A percentile compares a stretch with the other conserved stretches of the same genome.
These are phyloP conservation scores for Mycosphaerella arachidis DNA, from an alignment of 2,329 filamentous ascomycete genomes.

Conservation along the genomic window DNA sequence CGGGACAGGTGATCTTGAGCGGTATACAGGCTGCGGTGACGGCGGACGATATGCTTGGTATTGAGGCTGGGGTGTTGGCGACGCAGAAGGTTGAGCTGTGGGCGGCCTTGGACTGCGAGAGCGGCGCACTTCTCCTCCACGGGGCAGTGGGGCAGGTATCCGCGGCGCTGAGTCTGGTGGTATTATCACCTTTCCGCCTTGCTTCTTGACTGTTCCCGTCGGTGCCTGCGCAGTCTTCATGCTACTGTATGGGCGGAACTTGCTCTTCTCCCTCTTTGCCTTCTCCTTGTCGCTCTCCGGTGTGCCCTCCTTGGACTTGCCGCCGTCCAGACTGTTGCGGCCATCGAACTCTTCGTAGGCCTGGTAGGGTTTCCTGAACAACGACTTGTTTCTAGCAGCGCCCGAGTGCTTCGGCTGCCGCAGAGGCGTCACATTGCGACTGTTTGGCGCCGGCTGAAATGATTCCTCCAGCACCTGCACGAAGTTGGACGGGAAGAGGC, in stretches of 20 bases:
- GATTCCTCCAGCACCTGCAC: conserved; percentile 81
- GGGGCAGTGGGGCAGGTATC: conserved; percentile 32
- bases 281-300: conserved; percentile 30
- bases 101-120: conserved; percentile 22
- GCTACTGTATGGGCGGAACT: conserved; percentile 46
- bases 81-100: conserved; percentile 33
- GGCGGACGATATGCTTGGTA: conserved; percentile 24
- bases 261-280: conserved; percentile 33
- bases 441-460: conserved; percentile 68
- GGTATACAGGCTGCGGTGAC: conserved; percentile 28
- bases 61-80: conserved; percentile 37
- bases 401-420: conserved; percentile 51
- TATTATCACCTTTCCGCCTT: conserved; percentile 16
- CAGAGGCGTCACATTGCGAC: conserved; percentile 49
- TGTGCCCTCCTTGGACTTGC: conserved; percentile 32
- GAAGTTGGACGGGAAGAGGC: conserved; percentile 95
- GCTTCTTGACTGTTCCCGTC: conserved; percentile 28
- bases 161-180: conserved; percentile 26
- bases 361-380: conserved; percentile 61
- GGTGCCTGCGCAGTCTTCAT: conserved; percentile 46
- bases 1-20: conserved; percentile 38
- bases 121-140: conserved; percentile 21
- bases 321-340: conserved; percentile 24
- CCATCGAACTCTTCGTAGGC: conserved; percentile 47
- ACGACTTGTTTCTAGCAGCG: conserved; percentile 49